Evolutionary conservation across 2,329 filamentous ascomycete species (phyloP), one percentile per base, ranked within the genome.

Genomic region (Cercospora sp.): DNA sequence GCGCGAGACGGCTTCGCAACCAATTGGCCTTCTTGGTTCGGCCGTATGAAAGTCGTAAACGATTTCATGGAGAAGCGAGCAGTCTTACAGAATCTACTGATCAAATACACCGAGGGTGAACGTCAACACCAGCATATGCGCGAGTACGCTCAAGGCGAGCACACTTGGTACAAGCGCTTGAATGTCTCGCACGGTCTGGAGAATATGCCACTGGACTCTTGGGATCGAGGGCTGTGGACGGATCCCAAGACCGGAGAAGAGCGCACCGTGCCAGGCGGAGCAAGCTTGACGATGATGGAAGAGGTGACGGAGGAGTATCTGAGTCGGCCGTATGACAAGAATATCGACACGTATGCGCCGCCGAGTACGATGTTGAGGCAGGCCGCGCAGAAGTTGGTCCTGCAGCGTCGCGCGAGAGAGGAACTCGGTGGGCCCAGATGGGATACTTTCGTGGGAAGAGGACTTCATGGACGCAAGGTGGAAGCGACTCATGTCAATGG

Each of bases 81-180:
- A 5, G 82, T 85, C 1, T 79, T 84, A 69, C 82, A 82, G 57
- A 84, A 84, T 60, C 72, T 85, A 23, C 72, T 85, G 61, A 83
- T 85, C 77, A 84, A 84, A 67, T 85, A 84, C 73, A 85, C 83
- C 5, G 82, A 84, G 71, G 82, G 83, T 39, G 83, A 85, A 69
- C 79, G 81, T 53, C 78, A 81, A 65, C 83, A 85, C 69, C 77
- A 81, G 45, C 79, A 79, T 63, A 84, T 84, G 81, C 76, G 81
- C 9, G 77, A 79, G 26, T 80, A 82, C 28, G 82, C 82, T 1
- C 78, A 78, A 42, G 83, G 83, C 51, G 81, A 85, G 70, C 77
- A 84, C 66, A 81, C 80, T 1, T 85, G 82, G 83, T 84, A 84
- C 72, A 84, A 85, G 72, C 78, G 83, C 1, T 71, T 85, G 3